Percentiles rank a stretch among this genome's conserved stretches.
phyloP scores from a whole-genome alignment of 176 grass and related monocot species.

The Oryza australiensis region DNA sequence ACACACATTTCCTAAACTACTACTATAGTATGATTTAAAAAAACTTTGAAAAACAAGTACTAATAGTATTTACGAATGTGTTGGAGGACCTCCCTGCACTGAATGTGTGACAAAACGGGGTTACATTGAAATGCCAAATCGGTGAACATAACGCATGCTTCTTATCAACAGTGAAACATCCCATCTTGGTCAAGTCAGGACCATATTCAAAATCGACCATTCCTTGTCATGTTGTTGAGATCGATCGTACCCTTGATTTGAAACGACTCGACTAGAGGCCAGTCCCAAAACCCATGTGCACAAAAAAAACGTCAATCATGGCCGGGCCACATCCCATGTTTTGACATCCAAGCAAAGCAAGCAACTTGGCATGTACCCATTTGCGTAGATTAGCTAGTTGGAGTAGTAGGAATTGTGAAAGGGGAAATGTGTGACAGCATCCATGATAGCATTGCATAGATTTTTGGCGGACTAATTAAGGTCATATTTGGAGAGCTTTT shows the following conservation, averaged over 20 bases:
- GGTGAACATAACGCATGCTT: slow-evolving; percentile 31
- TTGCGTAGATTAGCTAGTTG: too few species aligned
- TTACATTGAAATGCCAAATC: slow-evolving; percentile 16
- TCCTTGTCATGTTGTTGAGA: slow-evolving; percentile 51
- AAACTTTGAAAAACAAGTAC: too few species aligned
- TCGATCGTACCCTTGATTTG: slow-evolving; percentile 29
- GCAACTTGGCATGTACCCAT: background rate
- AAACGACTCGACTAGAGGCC: slow-evolving; percentile 29
- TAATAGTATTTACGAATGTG: background rate
- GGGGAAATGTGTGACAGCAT: too few species aligned
- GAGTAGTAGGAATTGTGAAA: too few species aligned
- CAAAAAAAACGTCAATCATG: background rate
- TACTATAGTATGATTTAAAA: too few species aligned
- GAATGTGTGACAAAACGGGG: slow-evolving; percentile 5
- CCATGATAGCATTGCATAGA: too few species aligned
- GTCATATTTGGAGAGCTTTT: too few species aligned
- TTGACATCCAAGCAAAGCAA: background rate
- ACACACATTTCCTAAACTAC: too few species aligned
- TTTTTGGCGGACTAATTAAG: too few species aligned
- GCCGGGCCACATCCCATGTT: background rate
- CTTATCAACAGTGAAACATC: slow-evolving; percentile 39
- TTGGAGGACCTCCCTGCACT: background rate
- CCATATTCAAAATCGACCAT: slow-evolving; percentile 43
- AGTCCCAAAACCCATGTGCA: background rate
- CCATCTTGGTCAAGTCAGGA: slow-evolving; percentile 36